Evolutionary conservation across 352 stramenopile species (phyloP), one percentile per base, ranked within the genome.

Genomic region (Hyaloperonospora arabidopsidis): DNA sequence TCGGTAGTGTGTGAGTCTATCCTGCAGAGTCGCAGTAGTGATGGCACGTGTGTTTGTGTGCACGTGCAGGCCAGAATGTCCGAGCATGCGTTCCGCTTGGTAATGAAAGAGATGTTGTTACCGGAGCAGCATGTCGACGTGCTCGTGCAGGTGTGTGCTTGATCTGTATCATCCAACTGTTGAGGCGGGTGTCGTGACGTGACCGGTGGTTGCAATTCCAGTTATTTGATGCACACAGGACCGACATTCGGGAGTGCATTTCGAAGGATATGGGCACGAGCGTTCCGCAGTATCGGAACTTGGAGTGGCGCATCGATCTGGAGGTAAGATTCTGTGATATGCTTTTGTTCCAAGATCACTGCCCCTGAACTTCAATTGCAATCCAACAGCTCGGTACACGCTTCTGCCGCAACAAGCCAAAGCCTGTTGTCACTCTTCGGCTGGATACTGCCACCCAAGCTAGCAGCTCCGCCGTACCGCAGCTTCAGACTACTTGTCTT

Each of bases 241-340:
- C 76, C 6, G 55, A 67, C 38, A 88, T 91, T 64, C 69, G 76
- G 49, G 54, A 63, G 34, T 79, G 67, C 51, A 74, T 81, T 0
- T 65, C 62, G 0, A 68, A 68, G 1, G 58, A 79, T 11, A 74
- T 56, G 13, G 56, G 68, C 6, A 65, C 72, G 18, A 78, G 54
- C 25, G 45, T 88, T 10, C 69, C 81, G 7, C 63, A 68, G 19
- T 92, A 88, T 50, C 69, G 61, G 14, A 76, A 72, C 21, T 63
- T 92, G 43, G 75, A 89, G 52, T 92, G 81, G 81, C 75, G 81
- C n/a, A 74, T 92, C 41, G 81, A 92, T 48, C 57, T 92, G 14
- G 81, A 92, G 75, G 81, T 90, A 45, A 47, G 10, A 17, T 7
- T 32, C 1, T 15, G 39, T 17, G 32, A 13, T 14, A 29, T 28